Base-by-base conservation (phyloP, 192 early-diverging fungal species). In the Phlyctochytrium arcticum region DNA sequence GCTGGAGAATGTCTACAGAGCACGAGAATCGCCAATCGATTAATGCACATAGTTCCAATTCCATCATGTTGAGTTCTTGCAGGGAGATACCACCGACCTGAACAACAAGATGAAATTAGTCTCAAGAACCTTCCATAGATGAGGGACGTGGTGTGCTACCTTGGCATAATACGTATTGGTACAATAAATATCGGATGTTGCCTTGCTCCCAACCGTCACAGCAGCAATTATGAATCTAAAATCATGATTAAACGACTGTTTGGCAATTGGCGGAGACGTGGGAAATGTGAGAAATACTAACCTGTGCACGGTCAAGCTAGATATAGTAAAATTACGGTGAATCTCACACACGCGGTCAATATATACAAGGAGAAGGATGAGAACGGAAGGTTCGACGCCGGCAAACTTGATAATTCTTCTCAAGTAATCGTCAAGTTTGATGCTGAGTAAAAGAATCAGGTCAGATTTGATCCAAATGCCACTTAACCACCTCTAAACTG, bases 101-200 rank as follows among this genome's bases (percentile, higher is more conserved):
- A 91, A 88, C 8, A 91, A 70, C 15, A 44, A 19, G 15, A 44
- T n/a, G 1, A 1, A 0, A 0, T n/a, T n/a, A 44, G 39, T 44
- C 15, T n/a, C 15, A 12, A 44, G 12, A 19, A 19, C 15, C 39
- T 2, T 12, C 12, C 15, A 44, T 2, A 2, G 12, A 1, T 0
- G 21, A 44, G 39, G 2, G 21, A 44, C 74, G 66, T 92, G 90
- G 24, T 89, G 92, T 64, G 89, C 53, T 90, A 93, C 31, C 69
- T 90, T 91, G 0, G 94, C 95, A 74, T 93, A 99, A 67, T 93
- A 90, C 15, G 88, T 79, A 70, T 99, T 99, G 17, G 95, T 98
- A 65, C 92, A 78, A 63, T 97, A 98, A 26, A 87, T 89, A 69
- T 95, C 93, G 61, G 88, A 95, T 51, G 93, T 62, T 0, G 89